Percentiles rank a stretch among this genome's conserved stretches.
Conservation (phyloP, 2,329 filamentous ascomycete genomes). For the Macrophomina phaseolina region DNA sequence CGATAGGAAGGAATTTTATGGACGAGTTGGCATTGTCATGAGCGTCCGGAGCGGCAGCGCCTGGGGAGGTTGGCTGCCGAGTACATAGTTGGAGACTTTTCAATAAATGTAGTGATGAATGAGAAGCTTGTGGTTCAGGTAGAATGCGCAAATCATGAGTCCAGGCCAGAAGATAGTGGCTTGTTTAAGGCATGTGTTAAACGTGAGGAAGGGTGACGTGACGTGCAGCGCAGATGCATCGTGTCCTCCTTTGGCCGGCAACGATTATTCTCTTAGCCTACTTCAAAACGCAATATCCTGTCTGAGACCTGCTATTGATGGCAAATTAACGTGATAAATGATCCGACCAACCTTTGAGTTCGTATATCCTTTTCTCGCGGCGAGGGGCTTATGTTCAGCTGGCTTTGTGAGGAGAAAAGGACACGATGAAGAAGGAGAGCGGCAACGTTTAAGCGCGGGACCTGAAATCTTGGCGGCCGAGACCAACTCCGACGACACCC, state of each 20-base stretch:
- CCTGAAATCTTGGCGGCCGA: conserved; percentile 23
- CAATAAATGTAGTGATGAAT: conserved; percentile 26
- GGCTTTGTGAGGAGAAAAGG: background rate
- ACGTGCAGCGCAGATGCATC: background rate
- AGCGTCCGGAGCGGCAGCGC: conserved; percentile 16
- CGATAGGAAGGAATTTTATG: conserved; percentile 10
- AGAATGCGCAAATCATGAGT: no score
- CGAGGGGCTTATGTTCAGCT: no score
- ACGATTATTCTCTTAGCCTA: background rate
- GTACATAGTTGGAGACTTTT: conserved; percentile 24
- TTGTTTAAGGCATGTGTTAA: no score
- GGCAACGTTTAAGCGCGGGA: conserved; percentile 3
- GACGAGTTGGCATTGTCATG: conserved; percentile 12
- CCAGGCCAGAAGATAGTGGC: no score
- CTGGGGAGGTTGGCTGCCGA: conserved; percentile 25
- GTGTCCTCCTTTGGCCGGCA: conserved; percentile 2
- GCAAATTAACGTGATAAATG: no score
- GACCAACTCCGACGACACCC: conserved; percentile 19
- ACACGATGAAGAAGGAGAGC: background rate
- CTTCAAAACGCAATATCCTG: no score
- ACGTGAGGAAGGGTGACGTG: background rate
- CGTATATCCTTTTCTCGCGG: no score
- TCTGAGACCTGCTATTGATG: no score
- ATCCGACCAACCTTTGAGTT: no score
- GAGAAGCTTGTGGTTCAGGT: background rate